Conservation (phyloP, 1,284 basidiomycete species). For the Gymnopus androsaceus region DNA sequence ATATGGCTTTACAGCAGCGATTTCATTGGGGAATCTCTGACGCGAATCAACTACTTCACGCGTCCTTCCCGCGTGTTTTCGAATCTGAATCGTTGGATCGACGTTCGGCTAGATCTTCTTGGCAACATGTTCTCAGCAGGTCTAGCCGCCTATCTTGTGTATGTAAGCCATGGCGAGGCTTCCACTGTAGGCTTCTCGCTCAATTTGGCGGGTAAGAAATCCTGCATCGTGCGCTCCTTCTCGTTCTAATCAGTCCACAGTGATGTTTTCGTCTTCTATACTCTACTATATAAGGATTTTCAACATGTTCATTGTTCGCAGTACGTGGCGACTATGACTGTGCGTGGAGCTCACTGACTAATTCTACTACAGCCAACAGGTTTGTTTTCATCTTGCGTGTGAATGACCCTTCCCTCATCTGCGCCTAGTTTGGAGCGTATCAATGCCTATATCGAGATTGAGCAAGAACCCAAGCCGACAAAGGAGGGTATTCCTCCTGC, state of each 20-base stretch:
- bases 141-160: slow-evolving; percentile 45
- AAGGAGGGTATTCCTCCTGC: slow-evolving; percentile 56
- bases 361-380: slow-evolving; percentile 24
- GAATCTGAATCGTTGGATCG: slow-evolving; percentile 52
- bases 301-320: slow-evolving; percentile 51
- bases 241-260: slow-evolving; percentile 25
- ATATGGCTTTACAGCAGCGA: slow-evolving; percentile 44
- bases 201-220: slow-evolving; percentile 28
- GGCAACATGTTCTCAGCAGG: slow-evolving; percentile 42
- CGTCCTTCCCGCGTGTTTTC: slow-evolving; percentile 42
- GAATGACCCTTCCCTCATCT: background rate
- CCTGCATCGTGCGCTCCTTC: background rate
- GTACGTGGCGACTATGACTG: no score
- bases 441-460: slow-evolving; percentile 57
- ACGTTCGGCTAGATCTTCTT: slow-evolving; percentile 45
- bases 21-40: slow-evolving; percentile 39
- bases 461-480: slow-evolving; percentile 50
- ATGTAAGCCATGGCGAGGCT: slow-evolving; percentile 30
- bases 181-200: slow-evolving; percentile 35
- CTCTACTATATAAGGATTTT: slow-evolving; percentile 53
- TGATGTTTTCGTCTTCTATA: slow-evolving; percentile 56
- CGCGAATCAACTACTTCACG: slow-evolving; percentile 41
- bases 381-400: background rate
- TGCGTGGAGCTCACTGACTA: no score
- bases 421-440: slow-evolving; percentile 56